Evolutionary conservation across 495 filamentous ascomycete genomes (phyloP), one percentile per base, ranked within the genome.

Genomic region (Glarea lozoyensis): DNA sequence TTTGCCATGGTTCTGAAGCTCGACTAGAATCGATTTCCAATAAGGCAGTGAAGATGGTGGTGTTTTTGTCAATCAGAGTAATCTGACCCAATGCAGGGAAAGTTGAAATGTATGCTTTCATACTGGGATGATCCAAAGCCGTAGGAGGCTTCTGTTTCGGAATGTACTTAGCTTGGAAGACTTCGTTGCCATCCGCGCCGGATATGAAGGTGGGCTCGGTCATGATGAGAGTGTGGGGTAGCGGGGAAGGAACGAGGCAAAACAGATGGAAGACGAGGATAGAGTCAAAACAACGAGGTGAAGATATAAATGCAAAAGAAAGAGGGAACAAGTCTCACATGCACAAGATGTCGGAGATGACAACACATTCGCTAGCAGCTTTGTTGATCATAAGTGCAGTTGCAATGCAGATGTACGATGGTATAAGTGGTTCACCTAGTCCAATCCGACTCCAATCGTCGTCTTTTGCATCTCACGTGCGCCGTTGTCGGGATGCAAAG

Each of bases 51-150:
- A 92, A 82, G 2, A 54, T 54, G 10, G 84, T 64, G 63, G 75
- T 51, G 6, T 49, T 44, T 30, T 64, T 54, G n/a, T 61, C 62
- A 15, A 82, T 48, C 46, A 74, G 68, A 2, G 82, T 82, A 7
- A 81, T 66, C 56, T 86, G 81, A 4, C 78, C 83, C 41, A 90
- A 57, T 2, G 85, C 75, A 3, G 87, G 87, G 50, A 78, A 71
- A 19, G 61, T 66, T 23, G 60, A 60, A 38, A 72, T 43, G 18
- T 55, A 55, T 13, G 54, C 50, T 13, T 42, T 53, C 59, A 64
- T 61, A 17, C 46, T 56, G n/a, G 53, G 50, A 37, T 53, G 27
- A 33, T 57, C 50, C 27, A 39, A 25, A 37, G 46, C 15, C 22
- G 50, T 37, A 48, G 47, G 45, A 5, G 13, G 42, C 34, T 52